These are phyloP conservation scores for Aphanomyces euteiches DNA, from an alignment of 352 stramenopile species.

Conservation along the genomic window DNA sequence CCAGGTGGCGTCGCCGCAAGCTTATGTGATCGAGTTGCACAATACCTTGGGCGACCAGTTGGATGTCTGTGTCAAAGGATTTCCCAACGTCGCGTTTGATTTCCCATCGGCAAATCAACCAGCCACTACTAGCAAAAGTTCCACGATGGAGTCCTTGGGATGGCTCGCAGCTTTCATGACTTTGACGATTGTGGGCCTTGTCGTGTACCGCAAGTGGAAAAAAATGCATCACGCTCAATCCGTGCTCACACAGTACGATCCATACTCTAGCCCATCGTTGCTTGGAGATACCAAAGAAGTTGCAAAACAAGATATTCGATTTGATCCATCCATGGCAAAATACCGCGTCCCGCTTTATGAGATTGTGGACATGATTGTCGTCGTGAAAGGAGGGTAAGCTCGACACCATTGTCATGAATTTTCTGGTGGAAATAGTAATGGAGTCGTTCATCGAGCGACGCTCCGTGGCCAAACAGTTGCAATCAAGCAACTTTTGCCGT, in stretches of 20 bases:
- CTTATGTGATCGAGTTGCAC: slow-evolving; percentile 1
- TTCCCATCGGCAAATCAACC: background rate
- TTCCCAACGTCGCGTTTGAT: background rate
- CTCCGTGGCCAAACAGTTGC: background rate
- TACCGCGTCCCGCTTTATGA: background rate
- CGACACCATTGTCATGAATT: background rate
- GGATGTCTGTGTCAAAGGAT: background rate
- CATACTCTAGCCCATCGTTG: background rate
- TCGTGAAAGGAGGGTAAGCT: background rate
- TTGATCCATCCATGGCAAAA: background rate
- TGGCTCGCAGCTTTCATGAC: background rate
- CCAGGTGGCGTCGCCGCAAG: background rate
- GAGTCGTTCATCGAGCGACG: background rate
- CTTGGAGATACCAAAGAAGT: too few species aligned
- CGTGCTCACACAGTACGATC: background rate
- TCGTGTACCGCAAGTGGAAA: background rate
- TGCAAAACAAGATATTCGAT: slow-evolving; percentile 12
- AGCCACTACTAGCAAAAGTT: too few species aligned
- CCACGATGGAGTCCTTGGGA: background rate
- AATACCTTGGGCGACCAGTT: slow-evolving; percentile 1
- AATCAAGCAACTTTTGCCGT: slow-evolving; percentile 10
- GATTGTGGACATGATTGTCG: background rate
- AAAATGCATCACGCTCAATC: background rate
- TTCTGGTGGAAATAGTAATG: background rate
- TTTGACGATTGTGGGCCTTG: background rate